Conservation (phyloP, 2,329 filamentous ascomycete genomes). For the Fusarium virguliforme region DNA sequence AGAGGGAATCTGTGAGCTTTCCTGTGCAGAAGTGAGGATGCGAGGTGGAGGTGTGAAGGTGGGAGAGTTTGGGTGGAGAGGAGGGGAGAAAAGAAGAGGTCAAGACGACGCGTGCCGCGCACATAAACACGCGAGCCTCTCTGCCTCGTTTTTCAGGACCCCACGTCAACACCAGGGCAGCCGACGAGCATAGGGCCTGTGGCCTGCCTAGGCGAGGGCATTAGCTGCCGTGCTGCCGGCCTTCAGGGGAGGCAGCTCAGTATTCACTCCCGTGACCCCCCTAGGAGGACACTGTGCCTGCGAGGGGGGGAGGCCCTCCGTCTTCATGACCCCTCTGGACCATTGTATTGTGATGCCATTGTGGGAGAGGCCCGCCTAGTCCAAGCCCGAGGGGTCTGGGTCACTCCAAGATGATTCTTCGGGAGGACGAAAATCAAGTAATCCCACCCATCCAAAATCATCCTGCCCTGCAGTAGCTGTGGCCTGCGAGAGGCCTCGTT, state of each 20-base stretch:
- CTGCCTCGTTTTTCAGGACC: neutral
- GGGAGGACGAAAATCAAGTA: neutral
- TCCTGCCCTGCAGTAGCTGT: neutral
- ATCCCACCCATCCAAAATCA: neutral
- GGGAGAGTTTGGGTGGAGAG: neutral
- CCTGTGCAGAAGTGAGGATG: neutral
- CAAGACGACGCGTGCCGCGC: constrained; percentile 11
- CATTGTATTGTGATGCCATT: neutral
- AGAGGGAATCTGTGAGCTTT: neutral
- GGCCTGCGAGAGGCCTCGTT: neutral
- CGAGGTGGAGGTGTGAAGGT: neutral
- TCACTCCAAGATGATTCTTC: constrained; percentile 6
- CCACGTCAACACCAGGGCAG: constrained; percentile 3
- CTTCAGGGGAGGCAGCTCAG: neutral
- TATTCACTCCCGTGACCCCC: neutral
- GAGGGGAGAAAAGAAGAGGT: constrained; percentile 2
- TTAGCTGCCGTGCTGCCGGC: neutral
- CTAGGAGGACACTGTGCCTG: neutral
- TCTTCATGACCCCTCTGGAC: neutral
- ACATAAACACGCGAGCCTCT: constrained; percentile 3
- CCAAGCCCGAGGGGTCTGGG: neutral
- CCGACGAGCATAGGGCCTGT: constrained; percentile 2
- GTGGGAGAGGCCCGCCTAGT: neutral
- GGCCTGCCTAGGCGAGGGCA: constrained; percentile 3
- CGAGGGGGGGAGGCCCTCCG: neutral